Base-by-base conservation (phyloP, 768 basidiomycete species). In the Clavaria fumosa region DNA sequence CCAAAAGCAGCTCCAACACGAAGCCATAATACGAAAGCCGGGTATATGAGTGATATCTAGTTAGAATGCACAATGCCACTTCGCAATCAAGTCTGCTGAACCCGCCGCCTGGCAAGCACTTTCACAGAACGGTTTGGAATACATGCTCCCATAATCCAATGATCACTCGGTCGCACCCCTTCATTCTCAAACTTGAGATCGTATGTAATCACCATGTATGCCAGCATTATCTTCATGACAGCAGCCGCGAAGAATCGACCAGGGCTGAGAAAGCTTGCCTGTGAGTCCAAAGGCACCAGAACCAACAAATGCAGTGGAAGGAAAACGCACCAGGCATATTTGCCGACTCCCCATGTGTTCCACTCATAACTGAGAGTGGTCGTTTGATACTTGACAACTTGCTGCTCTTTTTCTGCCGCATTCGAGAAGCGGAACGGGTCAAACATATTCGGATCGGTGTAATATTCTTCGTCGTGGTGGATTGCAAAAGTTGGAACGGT, bases 241-340 rank as follows among this genome's bases (percentile, higher is more conserved):
- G 57, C 63, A 17, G 59, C 60, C 12, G 63, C 63, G 45, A 67
- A 65, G 47, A 66, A 64, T 9, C 65, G 55, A 21, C 26, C 26
- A 9, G 26, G 26, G 26, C 26, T 28, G 26, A 9, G 14, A 28
- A 28, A n/a, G n/a, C n/a, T n/a, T n/a, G n/a, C n/a, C n/a, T n/a
- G n/a, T n/a, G n/a, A n/a, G n/a, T n/a, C n/a, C n/a, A n/a, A n/a
- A n/a, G n/a, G n/a, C n/a, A n/a, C n/a, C n/a, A n/a, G n/a, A n/a
- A n/a, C n/a, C n/a, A n/a, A n/a, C n/a, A n/a, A n/a, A n/a, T n/a
- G n/a, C n/a, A n/a, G n/a, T n/a, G n/a, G n/a, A 21, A 9, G 21
- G 21, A 22, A 7, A 9, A 35, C 50, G 26, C 21, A 52, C 54
- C 54, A 57, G 10, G 54, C 54, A 35, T 57, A 52, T 15, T 54